A percentile compares a stretch with the other conserved stretches of the same genome.
phyloP scores from a whole-genome alignment of 768 basidiomycete species.

The Candolleomyces aberdarensis region DNA sequence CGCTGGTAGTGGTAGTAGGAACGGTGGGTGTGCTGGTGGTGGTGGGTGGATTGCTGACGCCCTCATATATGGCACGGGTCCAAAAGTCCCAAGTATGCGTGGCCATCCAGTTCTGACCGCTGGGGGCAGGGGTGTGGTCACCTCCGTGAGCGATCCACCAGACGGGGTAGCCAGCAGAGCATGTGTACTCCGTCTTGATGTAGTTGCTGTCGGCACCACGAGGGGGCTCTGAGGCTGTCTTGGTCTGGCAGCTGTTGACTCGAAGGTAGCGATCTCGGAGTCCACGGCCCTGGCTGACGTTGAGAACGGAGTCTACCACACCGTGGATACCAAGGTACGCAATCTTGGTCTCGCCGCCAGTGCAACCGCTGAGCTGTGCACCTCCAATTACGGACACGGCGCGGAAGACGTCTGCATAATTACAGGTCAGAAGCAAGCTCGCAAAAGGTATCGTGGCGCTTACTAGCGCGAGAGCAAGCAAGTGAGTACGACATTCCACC shows the following conservation, averaged over 20 bases:
- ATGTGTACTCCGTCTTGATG: constrained; percentile 6
- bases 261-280: constrained; percentile 8
- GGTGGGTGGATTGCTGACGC: neutral
- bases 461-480: constrained; percentile 3
- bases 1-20: neutral
- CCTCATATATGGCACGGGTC: constrained; percentile 3
- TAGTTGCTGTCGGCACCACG: constrained; percentile 5
- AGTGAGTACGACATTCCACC: constrained; percentile 8
- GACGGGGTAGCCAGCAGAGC: constrained; percentile 1
- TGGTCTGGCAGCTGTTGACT: constrained; percentile 6
- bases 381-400: constrained; percentile 5
- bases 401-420: neutral
- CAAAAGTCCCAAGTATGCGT: constrained; percentile 5
- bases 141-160: constrained; percentile 8
- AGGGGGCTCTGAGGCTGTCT: neutral
- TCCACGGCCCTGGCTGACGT: neutral
- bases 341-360: constrained; percentile 2
- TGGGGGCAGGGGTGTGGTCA: neutral
- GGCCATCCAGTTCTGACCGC: constrained; percentile 7
- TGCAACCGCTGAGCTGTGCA: constrained; percentile 4
- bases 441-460: neutral
- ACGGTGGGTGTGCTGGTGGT: neutral
- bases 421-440: neutral
- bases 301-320: constrained; percentile 5
- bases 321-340: constrained; percentile 7